Evolutionary conservation across 2,329 filamentous ascomycete species (phyloP).

Genomic region (Diaporthe eres): DNA sequence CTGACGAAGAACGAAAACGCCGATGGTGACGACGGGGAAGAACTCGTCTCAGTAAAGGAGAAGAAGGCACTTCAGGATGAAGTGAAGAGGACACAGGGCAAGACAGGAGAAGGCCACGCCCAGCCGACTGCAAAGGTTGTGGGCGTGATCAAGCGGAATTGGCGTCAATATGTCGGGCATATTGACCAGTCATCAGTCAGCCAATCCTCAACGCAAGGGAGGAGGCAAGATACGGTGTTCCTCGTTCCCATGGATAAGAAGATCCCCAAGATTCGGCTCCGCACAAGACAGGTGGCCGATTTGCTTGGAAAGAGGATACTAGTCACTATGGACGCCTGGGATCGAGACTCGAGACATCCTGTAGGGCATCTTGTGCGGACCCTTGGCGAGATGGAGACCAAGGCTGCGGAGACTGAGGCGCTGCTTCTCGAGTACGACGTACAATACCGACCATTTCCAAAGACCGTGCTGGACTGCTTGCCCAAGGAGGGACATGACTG

Average conservation of each 20-base stretch:
- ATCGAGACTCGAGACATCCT: slow-evolving; percentile 92
- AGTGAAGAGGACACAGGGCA: slow-evolving; percentile 86
- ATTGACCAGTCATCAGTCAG: slow-evolving; percentile 90
- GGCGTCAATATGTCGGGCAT: slow-evolving; percentile 97
- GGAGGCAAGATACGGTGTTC: slow-evolving; percentile 93
- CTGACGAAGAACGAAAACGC: slow-evolving; percentile 95
- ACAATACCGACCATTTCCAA: slow-evolving; percentile 96
- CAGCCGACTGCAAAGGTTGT: slow-evolving; percentile 95
- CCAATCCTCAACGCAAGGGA: slow-evolving; percentile 79
- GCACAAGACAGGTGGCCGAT: slow-evolving; percentile 90
- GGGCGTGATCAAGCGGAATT: slow-evolving; percentile 94
- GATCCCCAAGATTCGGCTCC: slow-evolving; percentile 94
- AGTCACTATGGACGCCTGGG: slow-evolving; percentile 96
- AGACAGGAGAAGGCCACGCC: slow-evolving; percentile 80
- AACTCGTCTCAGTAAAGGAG: slow-evolving; percentile 90
- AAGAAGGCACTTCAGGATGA: slow-evolving; percentile 90
- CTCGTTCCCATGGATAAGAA: slow-evolving; percentile 98
- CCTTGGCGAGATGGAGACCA: slow-evolving; percentile 93
- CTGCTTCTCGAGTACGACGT: slow-evolving; percentile 96
- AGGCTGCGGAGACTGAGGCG: slow-evolving; percentile 97
- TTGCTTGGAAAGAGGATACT: slow-evolving; percentile 92
- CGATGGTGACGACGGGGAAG: slow-evolving; percentile 81
- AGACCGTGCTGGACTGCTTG: slow-evolving; percentile 93
- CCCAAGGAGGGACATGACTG: slow-evolving; percentile 93
- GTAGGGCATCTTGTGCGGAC: slow-evolving; percentile 94